Percentiles rank a stretch among this genome's conserved stretches.
phyloP scores from a whole-genome alignment of 768 basidiomycete species.

The Suillus ampliporus region DNA sequence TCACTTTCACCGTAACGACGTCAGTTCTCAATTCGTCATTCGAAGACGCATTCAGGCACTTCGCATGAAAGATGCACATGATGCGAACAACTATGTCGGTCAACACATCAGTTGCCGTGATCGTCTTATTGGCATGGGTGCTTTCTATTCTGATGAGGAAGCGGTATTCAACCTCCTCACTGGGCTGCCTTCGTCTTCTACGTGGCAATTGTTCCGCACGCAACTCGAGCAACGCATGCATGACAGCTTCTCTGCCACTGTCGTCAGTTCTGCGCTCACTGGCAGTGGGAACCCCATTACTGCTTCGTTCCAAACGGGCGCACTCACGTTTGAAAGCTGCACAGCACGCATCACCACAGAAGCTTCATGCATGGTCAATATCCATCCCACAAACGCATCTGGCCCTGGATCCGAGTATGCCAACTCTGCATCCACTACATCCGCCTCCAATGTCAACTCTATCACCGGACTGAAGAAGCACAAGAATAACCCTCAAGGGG shows the following conservation, averaged over 20 bases:
- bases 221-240: background rate
- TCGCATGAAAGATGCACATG: background rate
- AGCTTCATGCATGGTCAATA: background rate
- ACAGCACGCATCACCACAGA: background rate
- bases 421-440: background rate
- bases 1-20: background rate
- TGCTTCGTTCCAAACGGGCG: background rate
- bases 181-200: background rate
- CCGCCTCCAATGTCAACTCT: background rate
- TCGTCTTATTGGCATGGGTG: background rate
- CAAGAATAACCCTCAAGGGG: background rate
- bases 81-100: background rate
- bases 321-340: background rate
- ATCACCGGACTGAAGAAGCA: background rate
- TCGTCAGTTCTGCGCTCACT: background rate
- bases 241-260: background rate
- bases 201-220: background rate
- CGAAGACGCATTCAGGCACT: background rate
- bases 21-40: background rate
- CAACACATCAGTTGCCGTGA: background rate
- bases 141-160: background rate
- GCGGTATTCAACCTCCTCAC: background rate
- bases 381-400: background rate
- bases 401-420: background rate
- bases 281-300: background rate